Conservation (phyloP, 129 eudicot genomes). For the Flaveria robusta region DNA sequence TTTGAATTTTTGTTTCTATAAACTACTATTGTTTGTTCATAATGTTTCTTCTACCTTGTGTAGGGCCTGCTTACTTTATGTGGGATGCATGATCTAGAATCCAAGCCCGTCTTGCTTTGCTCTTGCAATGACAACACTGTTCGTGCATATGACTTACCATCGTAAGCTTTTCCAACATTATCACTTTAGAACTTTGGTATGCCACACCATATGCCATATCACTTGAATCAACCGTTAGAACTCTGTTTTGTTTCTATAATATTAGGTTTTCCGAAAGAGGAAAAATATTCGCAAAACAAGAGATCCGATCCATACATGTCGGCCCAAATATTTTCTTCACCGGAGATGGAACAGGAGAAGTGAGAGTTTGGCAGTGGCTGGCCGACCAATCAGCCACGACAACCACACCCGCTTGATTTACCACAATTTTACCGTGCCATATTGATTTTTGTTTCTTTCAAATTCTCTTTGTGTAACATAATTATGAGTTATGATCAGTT, state of each 20-base stretch:
- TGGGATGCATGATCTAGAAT: slow-evolving; percentile 92
- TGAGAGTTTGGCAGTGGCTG: slow-evolving; percentile 84
- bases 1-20: neutral
- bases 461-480: slow-evolving; percentile 10
- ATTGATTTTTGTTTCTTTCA: slow-evolving; percentile 6
- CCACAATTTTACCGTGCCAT: slow-evolving; percentile 9
- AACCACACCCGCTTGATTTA: slow-evolving; percentile 39
- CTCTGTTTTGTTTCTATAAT: neutral
- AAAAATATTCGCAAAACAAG: slow-evolving; percentile 69
- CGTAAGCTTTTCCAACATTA: slow-evolving; percentile 56
- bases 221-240: neutral
- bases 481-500: slow-evolving; percentile 22
- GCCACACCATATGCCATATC: neutral
- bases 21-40: neutral
- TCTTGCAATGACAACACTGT: slow-evolving; percentile 75
- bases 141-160: slow-evolving; percentile 83
- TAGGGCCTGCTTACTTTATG: slow-evolving; percentile 80
- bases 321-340: slow-evolving; percentile 94
- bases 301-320: slow-evolving; percentile 64
- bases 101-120: slow-evolving; percentile 85
- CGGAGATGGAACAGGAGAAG: slow-evolving; percentile 91
- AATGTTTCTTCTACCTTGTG: neutral
- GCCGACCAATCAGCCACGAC: slow-evolving; percentile 49
- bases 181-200: neutral
- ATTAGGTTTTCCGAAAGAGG: slow-evolving; percentile 86